Evolutionary conservation across 2,329 filamentous ascomycete genomes (phyloP).

Genomic region (Graphilbum ipis-grandicollis): DNA sequence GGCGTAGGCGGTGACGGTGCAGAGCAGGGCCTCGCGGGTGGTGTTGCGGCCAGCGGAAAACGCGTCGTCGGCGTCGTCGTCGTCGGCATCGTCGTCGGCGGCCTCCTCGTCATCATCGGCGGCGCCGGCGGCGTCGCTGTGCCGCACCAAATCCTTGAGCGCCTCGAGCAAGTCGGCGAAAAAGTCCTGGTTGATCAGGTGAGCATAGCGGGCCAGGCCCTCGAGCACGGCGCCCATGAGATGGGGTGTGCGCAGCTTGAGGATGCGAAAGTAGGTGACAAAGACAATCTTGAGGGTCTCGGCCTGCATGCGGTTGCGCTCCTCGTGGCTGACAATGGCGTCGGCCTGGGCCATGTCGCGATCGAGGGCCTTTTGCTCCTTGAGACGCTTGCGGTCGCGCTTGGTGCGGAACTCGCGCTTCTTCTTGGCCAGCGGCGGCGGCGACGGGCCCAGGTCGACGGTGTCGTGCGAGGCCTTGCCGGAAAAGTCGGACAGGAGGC

Average conservation of each 20-base stretch:
- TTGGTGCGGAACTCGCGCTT: conserved; percentile 84
- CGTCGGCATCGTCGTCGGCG: conserved; percentile 28
- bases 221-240: conserved; percentile 97
- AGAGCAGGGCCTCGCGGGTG: conserved; percentile 76
- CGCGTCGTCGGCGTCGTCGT: conserved; percentile 27
- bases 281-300: conserved; percentile 96
- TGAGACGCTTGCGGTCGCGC: conserved; percentile 62
- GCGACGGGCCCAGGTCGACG: conserved; percentile 37
- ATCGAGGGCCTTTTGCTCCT: conserved; percentile 73
- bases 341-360: conserved; percentile 91
- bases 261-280: conserved; percentile 81
- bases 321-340: conserved; percentile 78
- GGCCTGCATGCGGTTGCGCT: conserved; percentile 82
- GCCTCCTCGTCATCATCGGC: conserved; percentile 30
- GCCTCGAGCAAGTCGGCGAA: conserved; percentile 93
- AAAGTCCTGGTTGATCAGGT: conserved; percentile 97
- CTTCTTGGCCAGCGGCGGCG: conserved; percentile 36
- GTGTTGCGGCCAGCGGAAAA: conserved; percentile 44
- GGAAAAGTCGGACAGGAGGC: conserved; percentile 73
- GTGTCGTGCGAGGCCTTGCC: conserved; percentile 65
- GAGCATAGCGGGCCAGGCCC: conserved; percentile 81
- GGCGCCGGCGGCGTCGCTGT: conserved; percentile 42
- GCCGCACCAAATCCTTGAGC: conserved; percentile 75
- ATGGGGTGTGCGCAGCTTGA: conserved; percentile 64
- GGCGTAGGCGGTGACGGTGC: conserved; percentile 92